Base-by-base conservation (phyloP, 768 basidiomycete genomes). In the Russula virescens region DNA sequence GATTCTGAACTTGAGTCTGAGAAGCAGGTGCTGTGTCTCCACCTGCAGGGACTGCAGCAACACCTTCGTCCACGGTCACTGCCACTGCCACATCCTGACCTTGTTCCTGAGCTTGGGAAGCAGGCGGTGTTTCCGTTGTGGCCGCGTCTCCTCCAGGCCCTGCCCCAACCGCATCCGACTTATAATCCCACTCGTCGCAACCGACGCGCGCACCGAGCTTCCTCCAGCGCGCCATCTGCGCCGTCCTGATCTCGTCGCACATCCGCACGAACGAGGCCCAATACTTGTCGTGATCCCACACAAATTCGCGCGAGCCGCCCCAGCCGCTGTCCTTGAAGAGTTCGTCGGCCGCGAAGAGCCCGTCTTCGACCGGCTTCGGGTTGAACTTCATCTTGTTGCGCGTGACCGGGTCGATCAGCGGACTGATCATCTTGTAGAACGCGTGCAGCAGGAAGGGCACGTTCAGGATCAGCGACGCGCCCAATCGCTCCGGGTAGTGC, bases 401-500 rank as follows among this genome's bases (percentile, higher is more conserved):
- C 1, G 91, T 93, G 62, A 91, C 72, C 2, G 93, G 90, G 74
- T 95, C 93, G 55, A 94, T 82, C 70, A 94, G 87, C 1, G 91
- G 89, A 67, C 76, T 82, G 69, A 93, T 85, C 67, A 91, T 73
- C 67, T 87, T 90, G 78, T 84, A 87, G 74, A 93, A 92, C 0
- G 83, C 78, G 59, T 82, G 83, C 55, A 93, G 70, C 54, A 91
- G 71, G 76, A 84, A 93, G 4, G 93, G 92, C n/a, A 94, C 80
- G 68, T 94, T 89, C 62, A 87, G 78, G 69, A 93, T 83, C 47
- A 91, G 73, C 1, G 91, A 82, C 31, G 73, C 72, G 31, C 90
- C 91, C 38, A 96, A 83, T 4, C 94, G 84, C 72, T 96, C 94
- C 0, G 91, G 91, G 68, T 92, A 94, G 70, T 94, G 90, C 25